These are phyloP conservation scores for Asclepias syriaca DNA, from an alignment of 257 asterid species.

Conservation along the genomic window DNA sequence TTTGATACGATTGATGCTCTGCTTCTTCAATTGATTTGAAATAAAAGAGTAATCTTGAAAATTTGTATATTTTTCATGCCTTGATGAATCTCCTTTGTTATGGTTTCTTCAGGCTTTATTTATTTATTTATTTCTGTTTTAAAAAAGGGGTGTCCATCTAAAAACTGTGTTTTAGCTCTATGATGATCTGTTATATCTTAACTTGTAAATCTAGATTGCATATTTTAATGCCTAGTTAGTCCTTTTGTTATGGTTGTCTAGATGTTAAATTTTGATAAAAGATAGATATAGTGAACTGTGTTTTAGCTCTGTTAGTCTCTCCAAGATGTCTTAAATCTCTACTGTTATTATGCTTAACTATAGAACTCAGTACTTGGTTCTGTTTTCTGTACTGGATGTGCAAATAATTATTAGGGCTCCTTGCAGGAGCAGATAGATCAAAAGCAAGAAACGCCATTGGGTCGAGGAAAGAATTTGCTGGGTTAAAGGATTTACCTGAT, in stretches of 20 bases:
- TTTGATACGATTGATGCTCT: constrained; percentile 12
- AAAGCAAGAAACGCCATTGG: constrained; percentile 55
- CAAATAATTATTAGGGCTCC: constrained; percentile 12
- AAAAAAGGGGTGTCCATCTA: neutral
- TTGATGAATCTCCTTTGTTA: neutral
- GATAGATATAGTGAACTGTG: no score
- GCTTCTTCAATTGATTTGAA: constrained; percentile 14
- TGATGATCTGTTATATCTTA: neutral
- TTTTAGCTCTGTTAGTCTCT: neutral
- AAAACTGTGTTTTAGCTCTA: neutral
- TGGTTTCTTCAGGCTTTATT: neutral
- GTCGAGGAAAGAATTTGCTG: constrained; percentile 51
- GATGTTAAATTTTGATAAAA: no score
- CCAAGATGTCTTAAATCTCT: neutral
- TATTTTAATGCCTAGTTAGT: constrained; percentile 2
- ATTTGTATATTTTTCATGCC: constrained; percentile 13
- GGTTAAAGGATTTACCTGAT: constrained; percentile 53
- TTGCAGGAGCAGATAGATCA: constrained; percentile 72
- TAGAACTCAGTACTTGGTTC: constrained; percentile 1
- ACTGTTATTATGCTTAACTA: no score
- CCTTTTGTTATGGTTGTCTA: neutral
- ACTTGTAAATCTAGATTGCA: constrained; percentile 12
- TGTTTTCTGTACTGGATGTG: constrained; percentile 9
- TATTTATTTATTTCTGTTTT: no score
- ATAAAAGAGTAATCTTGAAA: constrained; percentile 11